Evolutionary conservation across 2,329 filamentous ascomycete genomes (phyloP), one percentile per base, ranked within the genome.

Genomic region (Claviceps citrina): DNA sequence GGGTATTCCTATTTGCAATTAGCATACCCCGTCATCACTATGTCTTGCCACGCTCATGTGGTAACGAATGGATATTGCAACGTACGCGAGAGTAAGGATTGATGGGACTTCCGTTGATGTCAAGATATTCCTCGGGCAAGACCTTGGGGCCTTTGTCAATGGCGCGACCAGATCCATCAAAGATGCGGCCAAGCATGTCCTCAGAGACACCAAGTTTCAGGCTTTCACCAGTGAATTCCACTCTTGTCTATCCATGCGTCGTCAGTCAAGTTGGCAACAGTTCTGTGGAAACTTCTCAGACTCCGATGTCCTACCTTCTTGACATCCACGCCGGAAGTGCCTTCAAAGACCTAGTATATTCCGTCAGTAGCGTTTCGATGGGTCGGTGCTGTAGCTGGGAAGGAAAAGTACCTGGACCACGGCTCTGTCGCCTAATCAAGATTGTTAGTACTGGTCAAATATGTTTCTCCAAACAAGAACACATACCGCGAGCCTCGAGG

Each of bases 71-170:
- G n/a, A 22, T 34, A 8, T 10, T 22, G 16, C 18, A 36, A 38
- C 38, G 27, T 73, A 93, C 89, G 70, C 91, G 78, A 45, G 87
- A 89, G 69, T 91, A 96, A 46, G 91, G 91, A 69, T 98, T 98
- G 67, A 98, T 98, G 44, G 91, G 89, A 63, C 80, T 91, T 59
- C 91, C 91, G 70, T 98, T 98, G 68, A 98, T 98, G 62, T 98
- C 93, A 53, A 98, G 73, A 63, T 93, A 98, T 54, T 98, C 91
- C 65, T 98, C 91, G 39, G 91, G 87, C 49, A 98, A 69, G 54
- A 98, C 91, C 70, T 95, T 96, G 46, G 91, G 91, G 40, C 93
- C 91, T 70, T 96, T 98, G 68, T 98, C 91, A 62, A 98, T 98
- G 52, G 93, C 84, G 63, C 89, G 82, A 58, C 91, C 91, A 45